A percentile compares a stretch with the other conserved stretches of the same genome.
phyloP scores from a whole-genome alignment of 768 basidiomycete species.

The Hemileccinum impolitum region DNA sequence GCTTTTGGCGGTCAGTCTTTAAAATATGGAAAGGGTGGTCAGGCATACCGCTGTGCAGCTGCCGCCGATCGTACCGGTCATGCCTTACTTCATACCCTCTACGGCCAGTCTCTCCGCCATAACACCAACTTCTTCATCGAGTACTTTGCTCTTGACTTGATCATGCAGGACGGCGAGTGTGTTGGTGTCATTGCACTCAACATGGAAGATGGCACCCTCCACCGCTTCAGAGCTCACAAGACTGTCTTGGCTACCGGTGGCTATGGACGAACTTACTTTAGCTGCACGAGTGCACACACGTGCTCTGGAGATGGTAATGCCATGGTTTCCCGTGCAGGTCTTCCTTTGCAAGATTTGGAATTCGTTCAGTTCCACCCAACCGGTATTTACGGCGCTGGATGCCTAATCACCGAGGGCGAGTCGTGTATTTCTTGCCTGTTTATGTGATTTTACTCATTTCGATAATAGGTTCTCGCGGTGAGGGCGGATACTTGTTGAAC shows the following conservation, averaged over 20 bases:
- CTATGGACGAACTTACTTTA: slow-evolving; percentile 97
- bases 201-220: slow-evolving; percentile 99
- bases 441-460: background rate
- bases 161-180: slow-evolving; percentile 99
- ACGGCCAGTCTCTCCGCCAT: slow-evolving; percentile 97
- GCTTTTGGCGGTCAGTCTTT: slow-evolving; percentile 98
- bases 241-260: slow-evolving; percentile 98
- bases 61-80: slow-evolving; percentile 99
- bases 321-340: slow-evolving; percentile 95
- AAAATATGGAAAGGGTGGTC: slow-evolving; percentile 96
- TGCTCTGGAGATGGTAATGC: slow-evolving; percentile 99
- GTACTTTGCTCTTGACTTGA: slow-evolving; percentile 97
- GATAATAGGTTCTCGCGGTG: slow-evolving; percentile 86
- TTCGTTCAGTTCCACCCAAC: slow-evolving; percentile 99
- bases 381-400: slow-evolving; percentile 98
- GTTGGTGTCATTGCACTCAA: slow-evolving; percentile 98
- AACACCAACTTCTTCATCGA: slow-evolving; percentile 99
- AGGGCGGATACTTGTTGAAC: slow-evolving; percentile 98
- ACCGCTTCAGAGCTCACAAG: slow-evolving; percentile 97
- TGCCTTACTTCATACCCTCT: slow-evolving; percentile 96
- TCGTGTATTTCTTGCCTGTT: slow-evolving; percentile 1
- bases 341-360: slow-evolving; percentile 95
- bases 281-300: slow-evolving; percentile 97
- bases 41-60: slow-evolving; percentile 98
- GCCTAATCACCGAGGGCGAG: slow-evolving; percentile 95